Conservation (phyloP, 345 rosid species). For the Euphorbia peplus region DNA sequence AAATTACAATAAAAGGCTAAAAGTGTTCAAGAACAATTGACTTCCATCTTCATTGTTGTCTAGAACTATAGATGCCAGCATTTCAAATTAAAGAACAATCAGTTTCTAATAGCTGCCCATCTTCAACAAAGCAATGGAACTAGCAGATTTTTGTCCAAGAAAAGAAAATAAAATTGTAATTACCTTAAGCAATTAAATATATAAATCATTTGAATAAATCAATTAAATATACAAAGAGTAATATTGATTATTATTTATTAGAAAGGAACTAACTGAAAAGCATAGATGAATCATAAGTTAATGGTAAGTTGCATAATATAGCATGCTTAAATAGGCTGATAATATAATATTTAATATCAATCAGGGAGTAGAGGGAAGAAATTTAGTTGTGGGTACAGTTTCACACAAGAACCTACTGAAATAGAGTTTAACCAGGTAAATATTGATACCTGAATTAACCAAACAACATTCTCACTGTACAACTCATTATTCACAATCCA, state of each 20-base stretch:
- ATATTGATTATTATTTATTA: neutral
- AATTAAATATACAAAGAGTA: neutral
- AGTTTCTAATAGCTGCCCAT: neutral
- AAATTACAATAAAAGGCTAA: neutral
- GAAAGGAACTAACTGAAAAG: neutral
- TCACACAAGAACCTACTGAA: neutral
- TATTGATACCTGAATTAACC: slow-evolving; percentile 91
- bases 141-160: neutral
- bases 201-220: neutral
- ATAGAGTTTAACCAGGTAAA: neutral
- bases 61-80: neutral
- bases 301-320: neutral
- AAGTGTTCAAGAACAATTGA: neutral
- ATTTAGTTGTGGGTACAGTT: neutral
- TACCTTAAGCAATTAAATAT: neutral
- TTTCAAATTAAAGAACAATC: neutral
- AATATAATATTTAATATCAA: neutral
- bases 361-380: neutral
- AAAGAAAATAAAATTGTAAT: neutral
- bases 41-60: neutral
- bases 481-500: slow-evolving; percentile 99
- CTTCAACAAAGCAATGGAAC: neutral
- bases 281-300: neutral
- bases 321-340: neutral
- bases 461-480: slow-evolving; percentile 94